Evolutionary conservation across 106 monocot species (phyloP).

Genomic region (Dactylorhiza incarnata): DNA sequence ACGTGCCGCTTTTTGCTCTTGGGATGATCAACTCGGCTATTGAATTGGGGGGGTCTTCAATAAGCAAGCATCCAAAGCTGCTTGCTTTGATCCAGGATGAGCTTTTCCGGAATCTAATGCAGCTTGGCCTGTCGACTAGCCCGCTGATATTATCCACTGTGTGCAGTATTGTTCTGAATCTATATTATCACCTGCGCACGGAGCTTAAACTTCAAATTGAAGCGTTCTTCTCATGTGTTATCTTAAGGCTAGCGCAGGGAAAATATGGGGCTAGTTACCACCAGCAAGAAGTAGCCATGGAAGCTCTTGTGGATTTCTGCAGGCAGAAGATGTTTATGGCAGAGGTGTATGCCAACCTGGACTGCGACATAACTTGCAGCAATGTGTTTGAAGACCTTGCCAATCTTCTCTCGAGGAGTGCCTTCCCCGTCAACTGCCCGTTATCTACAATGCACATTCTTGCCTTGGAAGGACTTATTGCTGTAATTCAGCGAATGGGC

Average conservation of each 20-base stretch:
- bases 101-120: constrained; percentile 81
- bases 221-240: constrained; percentile 92
- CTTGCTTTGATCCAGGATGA: constrained; percentile 74
- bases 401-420: constrained; percentile 68
- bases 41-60: constrained; percentile 64
- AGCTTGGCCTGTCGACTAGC: constrained; percentile 85
- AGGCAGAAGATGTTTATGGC: constrained; percentile 70
- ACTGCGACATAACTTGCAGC: constrained; percentile 70
- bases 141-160: constrained; percentile 84
- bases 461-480: constrained; percentile 67
- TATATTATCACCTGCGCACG: constrained; percentile 62
- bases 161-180: constrained; percentile 83
- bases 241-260: constrained; percentile 74
- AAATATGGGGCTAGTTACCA: constrained; percentile 70
- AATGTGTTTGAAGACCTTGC: constrained; percentile 80
- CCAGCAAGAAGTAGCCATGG: constrained; percentile 95
- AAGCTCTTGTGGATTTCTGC: constrained; percentile 85
- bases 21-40: constrained; percentile 81
- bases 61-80: constrained; percentile 58
- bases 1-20: constrained; percentile 91
- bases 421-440: constrained; percentile 64
- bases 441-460: constrained; percentile 61
- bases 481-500: constrained; percentile 56
- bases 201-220: constrained; percentile 86
- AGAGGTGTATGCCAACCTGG: constrained; percentile 85